Base-by-base conservation (phyloP, 2,329 filamentous ascomycete species). In the Curvularia verruculosa region DNA sequence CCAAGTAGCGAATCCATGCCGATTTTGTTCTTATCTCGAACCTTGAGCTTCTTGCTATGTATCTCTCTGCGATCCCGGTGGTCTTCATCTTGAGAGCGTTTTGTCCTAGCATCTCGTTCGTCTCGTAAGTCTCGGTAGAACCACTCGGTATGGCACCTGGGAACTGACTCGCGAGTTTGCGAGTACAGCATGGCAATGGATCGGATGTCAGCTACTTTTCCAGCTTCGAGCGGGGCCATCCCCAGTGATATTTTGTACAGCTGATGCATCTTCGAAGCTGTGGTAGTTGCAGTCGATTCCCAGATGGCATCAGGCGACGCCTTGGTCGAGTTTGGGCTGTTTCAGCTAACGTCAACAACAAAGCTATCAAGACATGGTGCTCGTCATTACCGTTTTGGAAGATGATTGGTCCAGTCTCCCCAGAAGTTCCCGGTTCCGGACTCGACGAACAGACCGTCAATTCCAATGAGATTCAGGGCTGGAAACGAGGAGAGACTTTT, bases 1-100 rank as follows among this genome's bases (percentile, higher is more conserved):
- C 55, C 66, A 18, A 72, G 44, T n/a, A 72, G 44, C 2, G 65
- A 65, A 5, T 58, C 61, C 34, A 71, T 56, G 31, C 68, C 67
- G 23, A 58, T 47, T n/a, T 62, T 53, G 49, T 67, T 71, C 19
- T 49, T 56, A 15, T 39, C 34, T 5, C 65, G 61, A n/a, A 70
- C 34, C 48, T 61, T 71, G 21, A 60, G 63, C 52, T 59, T 70
- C 57, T 70, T 69, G 31, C 29, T 58, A 28, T 49, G n/a, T 3
- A 15, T 21, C 10, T 39, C 29, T 26, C 8, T 36, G 23, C 18
- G 28, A 44, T 51, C 37, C 34, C 48, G 55, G 4, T 29, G 15
- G 5, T n/a, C 18, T 37, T 41, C n/a, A 10, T 26, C 21, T 5
- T n/a, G 34, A 10, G 24, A 13, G 13, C 52, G 55, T 31, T 54